A percentile compares a stretch with the other conserved stretches of the same genome.
phyloP scores from a whole-genome alignment of 2,329 filamentous ascomycete species.

The Tolypocladium ophioglossoides region DNA sequence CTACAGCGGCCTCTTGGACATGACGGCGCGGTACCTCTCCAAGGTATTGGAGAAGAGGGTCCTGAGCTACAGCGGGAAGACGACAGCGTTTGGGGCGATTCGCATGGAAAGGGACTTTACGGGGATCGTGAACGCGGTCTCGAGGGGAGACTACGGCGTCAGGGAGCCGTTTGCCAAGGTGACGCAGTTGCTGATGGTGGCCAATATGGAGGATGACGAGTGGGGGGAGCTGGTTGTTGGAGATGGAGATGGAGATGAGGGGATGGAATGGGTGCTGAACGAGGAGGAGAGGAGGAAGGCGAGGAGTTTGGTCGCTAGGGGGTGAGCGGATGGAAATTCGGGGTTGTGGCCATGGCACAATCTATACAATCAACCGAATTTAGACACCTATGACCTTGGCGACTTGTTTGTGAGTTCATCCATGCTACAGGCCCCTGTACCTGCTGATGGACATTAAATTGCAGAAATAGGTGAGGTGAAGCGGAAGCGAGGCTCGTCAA shows the following conservation, averaged over 20 bases:
- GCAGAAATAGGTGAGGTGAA: too few relatives aligned
- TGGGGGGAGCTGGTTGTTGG: conserved; percentile 63
- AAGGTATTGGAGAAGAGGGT: conserved; percentile 79
- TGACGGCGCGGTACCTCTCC: conserved; percentile 64
- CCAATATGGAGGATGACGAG: conserved; percentile 94
- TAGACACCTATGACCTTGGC: not conserved
- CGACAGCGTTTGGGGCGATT: conserved; percentile 73
- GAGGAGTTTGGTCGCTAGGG: conserved; percentile 49
- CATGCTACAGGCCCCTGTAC: too few relatives aligned
- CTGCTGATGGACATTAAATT: not conserved
- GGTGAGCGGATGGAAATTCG: conserved; percentile 2
- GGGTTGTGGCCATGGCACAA: not conserved
- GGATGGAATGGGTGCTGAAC: conserved; percentile 61
- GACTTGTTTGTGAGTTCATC: not conserved
- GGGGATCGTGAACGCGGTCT: conserved; percentile 59
- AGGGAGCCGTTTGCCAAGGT: conserved; percentile 68
- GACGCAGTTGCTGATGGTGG: conserved; percentile 71
- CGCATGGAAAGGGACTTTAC: conserved; percentile 76
- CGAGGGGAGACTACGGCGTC: conserved; percentile 63
- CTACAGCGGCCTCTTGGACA: conserved; percentile 64
- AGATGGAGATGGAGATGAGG: conserved; percentile 47
- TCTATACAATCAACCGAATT: not conserved
- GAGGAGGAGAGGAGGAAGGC: conserved; percentile 65
- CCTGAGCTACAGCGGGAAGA: conserved; percentile 66
- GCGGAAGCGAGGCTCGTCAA: too few relatives aligned